Base-by-base conservation (phyloP, 1,284 basidiomycete genomes). In the Bjerkandera adusta region DNA sequence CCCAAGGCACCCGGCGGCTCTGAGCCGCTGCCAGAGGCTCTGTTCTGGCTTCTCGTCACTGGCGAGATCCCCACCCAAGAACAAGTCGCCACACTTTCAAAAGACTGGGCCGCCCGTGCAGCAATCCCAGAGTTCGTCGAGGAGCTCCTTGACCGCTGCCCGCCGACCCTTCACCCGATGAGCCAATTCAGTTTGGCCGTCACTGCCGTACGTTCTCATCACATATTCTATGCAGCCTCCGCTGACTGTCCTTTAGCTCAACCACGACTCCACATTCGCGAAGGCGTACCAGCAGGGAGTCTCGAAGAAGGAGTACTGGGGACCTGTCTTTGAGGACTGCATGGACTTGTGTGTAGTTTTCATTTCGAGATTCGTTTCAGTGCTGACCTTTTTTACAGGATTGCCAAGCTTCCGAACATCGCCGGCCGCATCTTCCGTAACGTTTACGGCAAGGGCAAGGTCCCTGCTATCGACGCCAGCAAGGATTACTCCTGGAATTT, bases 241-340 rank as follows among this genome's bases (percentile, higher is more conserved):
- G 26, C 40, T 24, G 47, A 36, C 36, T 46, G 30, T 26, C 34
- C 54, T 47, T 13, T 54, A 88, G 89, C 80, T 94, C 50, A 97
- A 97, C 78, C 95, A 98, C 70, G 88, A 97, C 72, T 97, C 94
- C 21, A 91, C 92, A 48, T 98, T 98, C 65, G 93, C 96, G 57
- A 92, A 93, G 70, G 93, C 92, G 10, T 98, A 98, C 75, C 84
- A 88, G 54, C 76, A 90, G 60, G 96, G 96, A 57, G 81, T 96
- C 61, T 84, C 85, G 66, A 99, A 99, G 80, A 88, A 86, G 69
- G 95, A 98, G 49, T 98, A 98, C 80, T 99, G 96, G 96, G 84
- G 88, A 59, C 87, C 92, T 50, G 89, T 87, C 47, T 96, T 95
- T 56, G 96, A 99, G 66, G 96, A 99, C 73, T 84, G 89, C 45